Conservation (phyloP, 495 filamentous ascomycete species). For the Penicillium canescens region DNA sequence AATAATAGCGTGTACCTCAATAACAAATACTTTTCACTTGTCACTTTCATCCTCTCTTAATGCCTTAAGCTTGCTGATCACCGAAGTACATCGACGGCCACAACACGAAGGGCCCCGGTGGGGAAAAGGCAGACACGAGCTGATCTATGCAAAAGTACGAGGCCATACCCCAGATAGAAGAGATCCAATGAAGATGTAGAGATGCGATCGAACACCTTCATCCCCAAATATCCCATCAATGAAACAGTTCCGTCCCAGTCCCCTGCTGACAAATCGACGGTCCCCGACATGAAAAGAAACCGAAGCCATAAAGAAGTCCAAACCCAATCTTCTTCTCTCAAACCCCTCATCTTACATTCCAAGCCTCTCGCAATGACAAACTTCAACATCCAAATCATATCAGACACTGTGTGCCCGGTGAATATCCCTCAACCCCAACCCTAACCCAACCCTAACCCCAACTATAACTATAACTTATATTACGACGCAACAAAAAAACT, state of each 20-base stretch:
- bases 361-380: conserved; percentile 60
- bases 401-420: conserved; percentile 77
- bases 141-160: no score
- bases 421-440: conserved; percentile 13
- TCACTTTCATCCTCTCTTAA: no score
- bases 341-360: neutral
- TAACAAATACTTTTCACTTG: neutral
- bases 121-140: no score
- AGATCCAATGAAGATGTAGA: no score
- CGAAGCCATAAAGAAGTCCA: neutral
- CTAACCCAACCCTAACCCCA: conserved; percentile 3
- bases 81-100: no score
- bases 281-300: neutral
- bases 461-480: neutral
- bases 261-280: conserved; percentile 5
- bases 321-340: neutral
- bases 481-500: conserved; percentile 3
- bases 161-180: no score
- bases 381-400: conserved; percentile 73
- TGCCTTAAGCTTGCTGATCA: no score
- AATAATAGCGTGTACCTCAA: neutral
- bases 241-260: neutral
- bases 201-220: no score
- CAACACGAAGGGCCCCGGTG: no score
- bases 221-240: no score